Evolutionary conservation across 2,329 filamentous ascomycete species (phyloP).

Genomic region (Bipolaris cookei): DNA sequence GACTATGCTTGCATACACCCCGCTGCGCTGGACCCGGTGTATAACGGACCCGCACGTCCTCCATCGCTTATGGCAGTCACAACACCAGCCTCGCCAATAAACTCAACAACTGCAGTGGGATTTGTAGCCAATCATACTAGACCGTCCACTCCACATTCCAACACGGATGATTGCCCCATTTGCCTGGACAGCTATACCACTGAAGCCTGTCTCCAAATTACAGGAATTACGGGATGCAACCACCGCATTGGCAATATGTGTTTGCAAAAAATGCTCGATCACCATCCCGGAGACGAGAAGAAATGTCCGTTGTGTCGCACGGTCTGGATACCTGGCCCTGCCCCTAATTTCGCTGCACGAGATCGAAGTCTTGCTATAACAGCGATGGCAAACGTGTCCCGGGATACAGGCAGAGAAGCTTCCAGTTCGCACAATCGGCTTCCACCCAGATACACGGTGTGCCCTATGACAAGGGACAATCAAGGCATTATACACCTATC

Average conservation of each 20-base stretch:
- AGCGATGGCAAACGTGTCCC: not conserved
- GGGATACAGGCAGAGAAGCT: not conserved
- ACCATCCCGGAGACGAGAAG: slow-evolving; percentile 16
- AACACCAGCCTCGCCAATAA: not conserved
- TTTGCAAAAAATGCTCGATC: slow-evolving; percentile 17
- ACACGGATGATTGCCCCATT: slow-evolving; percentile 25
- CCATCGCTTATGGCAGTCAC: not conserved
- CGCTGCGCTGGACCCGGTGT: not conserved
- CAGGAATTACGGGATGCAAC: slow-evolving; percentile 18
- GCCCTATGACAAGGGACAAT: too few species aligned
- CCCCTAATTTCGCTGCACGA: not conserved
- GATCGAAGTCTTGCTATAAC: not conserved
- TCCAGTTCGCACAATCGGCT: not conserved
- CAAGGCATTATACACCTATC: not conserved
- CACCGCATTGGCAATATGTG: slow-evolving; percentile 26
- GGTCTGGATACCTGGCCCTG: slow-evolving; percentile 21
- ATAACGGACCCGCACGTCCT: not conserved
- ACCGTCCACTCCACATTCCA: not conserved
- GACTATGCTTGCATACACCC: not conserved
- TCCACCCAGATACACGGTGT: not conserved
- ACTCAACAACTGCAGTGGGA: not conserved
- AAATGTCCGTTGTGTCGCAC: slow-evolving; percentile 32
- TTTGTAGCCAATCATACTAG: slow-evolving; percentile 12
- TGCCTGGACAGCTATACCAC: slow-evolving; percentile 25
- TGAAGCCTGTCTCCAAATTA: slow-evolving; percentile 23